Base-by-base conservation (phyloP, 2,329 filamentous ascomycete genomes). In the Rhexocercosporidium sp. region DNA sequence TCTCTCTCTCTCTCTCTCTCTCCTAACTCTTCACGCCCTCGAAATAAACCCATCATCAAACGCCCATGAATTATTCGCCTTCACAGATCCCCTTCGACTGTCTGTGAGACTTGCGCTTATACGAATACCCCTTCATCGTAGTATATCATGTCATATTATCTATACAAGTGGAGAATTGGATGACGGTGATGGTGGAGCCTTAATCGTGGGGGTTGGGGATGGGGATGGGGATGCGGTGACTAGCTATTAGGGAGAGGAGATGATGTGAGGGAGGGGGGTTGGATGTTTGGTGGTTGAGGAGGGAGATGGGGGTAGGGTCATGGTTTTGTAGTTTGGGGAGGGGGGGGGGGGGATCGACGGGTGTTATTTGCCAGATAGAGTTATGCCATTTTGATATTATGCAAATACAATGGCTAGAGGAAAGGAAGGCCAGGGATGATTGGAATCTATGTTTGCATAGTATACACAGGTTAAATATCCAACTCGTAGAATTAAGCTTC, bases 11-110 rank as follows among this genome's bases (percentile, higher is more conserved):
- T n/a, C n/a, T n/a, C n/a, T n/a, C n/a, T n/a, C n/a, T n/a, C n/a
- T n/a, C n/a, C n/a, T n/a, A 53, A 14, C 49, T n/a, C 53, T 31
- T 57, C 31, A 57, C 53, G 22, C 53, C 39, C 31, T 57, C 53
- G 25, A 57, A 57, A 25, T 57, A 57, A 11, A 57, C 53, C 53
- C 53, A 57, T 57, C 53, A 57, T 57, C 12, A 31, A n/a, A n/a
- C n/a, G n/a, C n/a, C n/a, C n/a, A n/a, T n/a, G n/a, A n/a, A n/a
- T n/a, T n/a, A n/a, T n/a, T n/a, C 53, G 22, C 53, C 53, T n/a
- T 57, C n/a, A 39, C 39, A n/a, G 2, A 57, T 31, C 2, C 18
- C 9, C 31, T 57, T 57, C 12, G 53, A 31, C 20, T 37, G 16
- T n/a, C 12, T 25, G 22, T 57, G 53, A 8, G 53, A 31, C 53